Evolutionary conservation across 1,284 basidiomycete species (phyloP).

Genomic region (Quambalaria eucalypti): DNA sequence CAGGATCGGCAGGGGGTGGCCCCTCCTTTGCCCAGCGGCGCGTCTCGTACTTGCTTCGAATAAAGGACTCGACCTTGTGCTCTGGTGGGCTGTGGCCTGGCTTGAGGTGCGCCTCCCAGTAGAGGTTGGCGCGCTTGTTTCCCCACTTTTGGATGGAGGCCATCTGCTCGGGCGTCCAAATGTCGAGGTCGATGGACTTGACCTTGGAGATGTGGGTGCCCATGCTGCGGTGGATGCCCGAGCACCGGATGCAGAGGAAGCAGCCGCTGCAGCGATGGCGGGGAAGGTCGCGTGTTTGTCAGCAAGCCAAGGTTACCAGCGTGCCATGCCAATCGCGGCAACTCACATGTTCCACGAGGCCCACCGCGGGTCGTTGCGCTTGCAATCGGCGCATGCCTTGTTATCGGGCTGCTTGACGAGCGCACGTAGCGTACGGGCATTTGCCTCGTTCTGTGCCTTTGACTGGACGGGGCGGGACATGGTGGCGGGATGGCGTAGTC

Average conservation of each 20-base stretch:
- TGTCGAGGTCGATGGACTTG: constrained; percentile 93
- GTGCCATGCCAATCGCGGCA: neutral
- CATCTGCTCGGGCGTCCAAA: constrained; percentile 98
- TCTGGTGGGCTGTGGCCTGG: constrained; percentile 85
- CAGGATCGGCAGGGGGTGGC: constrained; percentile 71
- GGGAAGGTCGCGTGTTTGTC: neutral
- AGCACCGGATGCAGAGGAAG: constrained; percentile 91
- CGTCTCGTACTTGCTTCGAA: constrained; percentile 92
- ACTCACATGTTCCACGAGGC: constrained; percentile 90
- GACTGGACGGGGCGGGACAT: constrained; percentile 41
- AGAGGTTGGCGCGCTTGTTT: constrained; percentile 78
- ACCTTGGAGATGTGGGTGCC: constrained; percentile 71
- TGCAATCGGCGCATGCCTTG: constrained; percentile 61
- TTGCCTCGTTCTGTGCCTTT: constrained; percentile 42
- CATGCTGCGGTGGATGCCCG: constrained; percentile 96
- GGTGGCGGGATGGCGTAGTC: neutral
- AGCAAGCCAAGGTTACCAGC: neutral
- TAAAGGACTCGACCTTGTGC: constrained; percentile 97
- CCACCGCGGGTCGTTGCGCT: constrained; percentile 72
- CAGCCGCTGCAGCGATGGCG: constrained; percentile 58
- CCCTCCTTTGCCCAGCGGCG: constrained; percentile 85
- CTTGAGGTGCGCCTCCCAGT: constrained; percentile 95
- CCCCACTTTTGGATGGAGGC: constrained; percentile 73
- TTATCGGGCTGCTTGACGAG: constrained; percentile 64
- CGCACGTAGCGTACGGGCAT: constrained; percentile 34